Percentiles rank a stretch among this genome's conserved stretches.
Evolutionary conservation across 1,284 basidiomycete genomes (phyloP).

Genomic region (Tremellales sp.): DNA sequence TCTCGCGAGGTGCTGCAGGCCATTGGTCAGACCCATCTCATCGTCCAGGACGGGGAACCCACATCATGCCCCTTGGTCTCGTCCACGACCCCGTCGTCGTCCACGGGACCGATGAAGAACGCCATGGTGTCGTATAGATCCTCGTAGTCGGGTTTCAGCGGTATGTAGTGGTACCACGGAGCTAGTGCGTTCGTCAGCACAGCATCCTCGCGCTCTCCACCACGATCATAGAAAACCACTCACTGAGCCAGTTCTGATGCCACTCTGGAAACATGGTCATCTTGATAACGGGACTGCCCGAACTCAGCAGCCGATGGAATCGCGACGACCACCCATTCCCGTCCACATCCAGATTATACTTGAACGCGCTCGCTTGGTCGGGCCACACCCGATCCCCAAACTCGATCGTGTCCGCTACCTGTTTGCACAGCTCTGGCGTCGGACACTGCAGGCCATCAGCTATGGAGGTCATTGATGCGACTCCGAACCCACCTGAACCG

Average conservation of each 20-base stretch:
- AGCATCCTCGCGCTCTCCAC: background rate
- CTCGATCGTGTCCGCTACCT: conserved; percentile 40
- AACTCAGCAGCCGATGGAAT: conserved; percentile 53
- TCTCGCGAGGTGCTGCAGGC: conserved; percentile 45
- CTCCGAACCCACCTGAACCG: conserved; percentile 30
- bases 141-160: conserved; percentile 50
- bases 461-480: background rate
- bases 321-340: conserved; percentile 67
- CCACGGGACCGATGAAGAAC: conserved; percentile 49
- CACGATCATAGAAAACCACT: conserved; percentile 6
- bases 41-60: conserved; percentile 11
- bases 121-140: conserved; percentile 52
- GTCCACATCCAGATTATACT: conserved; percentile 50
- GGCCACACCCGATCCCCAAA: conserved; percentile 53
- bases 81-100: conserved; percentile 40
- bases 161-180: conserved; percentile 51
- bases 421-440: conserved; percentile 29
- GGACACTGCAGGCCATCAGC: conserved; percentile 24
- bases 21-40: background rate
- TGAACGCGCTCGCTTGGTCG: conserved; percentile 54
- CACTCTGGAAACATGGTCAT: conserved; percentile 50
- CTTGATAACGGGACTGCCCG: conserved; percentile 48
- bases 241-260: conserved; percentile 44
- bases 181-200: conserved; percentile 8
- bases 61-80: conserved; percentile 43